Conservation (phyloP, 2,329 filamentous ascomycete genomes). For the Epichloe bromicola region DNA sequence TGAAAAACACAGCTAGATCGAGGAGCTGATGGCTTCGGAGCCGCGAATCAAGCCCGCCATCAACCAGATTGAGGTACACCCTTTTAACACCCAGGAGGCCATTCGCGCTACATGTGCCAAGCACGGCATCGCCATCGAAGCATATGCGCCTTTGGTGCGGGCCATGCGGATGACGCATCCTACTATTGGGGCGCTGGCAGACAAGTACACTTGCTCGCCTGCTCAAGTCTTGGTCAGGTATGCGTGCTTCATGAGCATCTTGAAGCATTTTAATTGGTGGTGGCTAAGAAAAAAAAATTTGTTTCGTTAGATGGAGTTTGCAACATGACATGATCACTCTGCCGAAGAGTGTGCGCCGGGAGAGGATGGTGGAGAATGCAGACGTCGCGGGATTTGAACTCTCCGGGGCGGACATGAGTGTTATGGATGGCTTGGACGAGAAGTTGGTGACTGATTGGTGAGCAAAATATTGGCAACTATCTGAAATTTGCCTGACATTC, state of each 20-base stretch:
- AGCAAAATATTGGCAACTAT: neutral
- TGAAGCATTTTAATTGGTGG: no score
- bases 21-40: no score
- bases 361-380: slow-evolving; percentile 53
- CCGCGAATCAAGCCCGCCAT: slow-evolving; percentile 42
- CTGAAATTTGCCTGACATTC: neutral
- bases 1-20: no score
- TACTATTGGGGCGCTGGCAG: slow-evolving; percentile 45
- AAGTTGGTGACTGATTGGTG: slow-evolving; percentile 58
- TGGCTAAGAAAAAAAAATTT: no score
- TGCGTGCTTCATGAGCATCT: neutral
- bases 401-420: slow-evolving; percentile 46
- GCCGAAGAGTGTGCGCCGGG: slow-evolving; percentile 55
- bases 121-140: slow-evolving; percentile 59
- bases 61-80: slow-evolving; percentile 74
- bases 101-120: slow-evolving; percentile 55
- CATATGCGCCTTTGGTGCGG: slow-evolving; percentile 66
- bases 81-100: slow-evolving; percentile 60
- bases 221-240: slow-evolving; percentile 58
- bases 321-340: slow-evolving; percentile 62
- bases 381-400: slow-evolving; percentile 49
- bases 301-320: slow-evolving; percentile 51
- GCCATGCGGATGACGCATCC: slow-evolving; percentile 58
- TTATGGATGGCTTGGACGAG: slow-evolving; percentile 55
- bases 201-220: slow-evolving; percentile 56